Evolutionary conservation across 2,329 filamentous ascomycete genomes (phyloP), one percentile per base, ranked within the genome.

Genomic region (Cytospora schulzeri): DNA sequence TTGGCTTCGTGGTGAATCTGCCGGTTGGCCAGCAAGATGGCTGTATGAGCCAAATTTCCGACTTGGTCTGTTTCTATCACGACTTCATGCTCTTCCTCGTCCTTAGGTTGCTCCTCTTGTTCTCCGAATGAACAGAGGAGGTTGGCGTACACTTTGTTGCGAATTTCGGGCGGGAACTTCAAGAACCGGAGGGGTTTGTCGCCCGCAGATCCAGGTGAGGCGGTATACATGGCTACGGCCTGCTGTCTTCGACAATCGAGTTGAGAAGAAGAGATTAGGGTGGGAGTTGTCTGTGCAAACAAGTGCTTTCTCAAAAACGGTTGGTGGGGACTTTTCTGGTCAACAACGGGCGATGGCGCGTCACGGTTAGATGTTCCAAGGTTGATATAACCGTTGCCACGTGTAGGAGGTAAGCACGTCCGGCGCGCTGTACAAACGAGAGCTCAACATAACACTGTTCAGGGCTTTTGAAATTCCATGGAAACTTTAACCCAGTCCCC

Each of bases 1-100:
- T 41, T 53, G 26, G 64, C 64, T 15, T 66, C 64, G 2, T 38
- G 17, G 17, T 66, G 26, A 22, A 66, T 22, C 22, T 66, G 64
- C 41, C 41, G 60, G 38, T 48, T 63, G 60, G 51, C 31, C 14
- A 41, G 56, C 17, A 66, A 50, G n/a, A 66, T 31, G 50, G 64
- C 12, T 24, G 64, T 22, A 17, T 63, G 2, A 54, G 35, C 35
- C 35, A 38, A 19, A 5, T 4, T 3, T 7, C 35, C 35, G 4
- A 19, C 35, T 38, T 38, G 35, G 4, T 38, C 7, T 12, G 19
- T 38, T 33, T 12, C 12, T 5, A 12, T 33, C 31, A 29, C 5
- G 19, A 6, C 41, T 51, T 35, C 51, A 60, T 28, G 19, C 31
- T 41, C 19, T 55, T 53, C 31, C 33, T 41, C 45, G 24, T 55